phyloP scores from a whole-genome alignment of 2,329 filamentous ascomycete genomes.

The Pseudogymnoascus sp. region DNA sequence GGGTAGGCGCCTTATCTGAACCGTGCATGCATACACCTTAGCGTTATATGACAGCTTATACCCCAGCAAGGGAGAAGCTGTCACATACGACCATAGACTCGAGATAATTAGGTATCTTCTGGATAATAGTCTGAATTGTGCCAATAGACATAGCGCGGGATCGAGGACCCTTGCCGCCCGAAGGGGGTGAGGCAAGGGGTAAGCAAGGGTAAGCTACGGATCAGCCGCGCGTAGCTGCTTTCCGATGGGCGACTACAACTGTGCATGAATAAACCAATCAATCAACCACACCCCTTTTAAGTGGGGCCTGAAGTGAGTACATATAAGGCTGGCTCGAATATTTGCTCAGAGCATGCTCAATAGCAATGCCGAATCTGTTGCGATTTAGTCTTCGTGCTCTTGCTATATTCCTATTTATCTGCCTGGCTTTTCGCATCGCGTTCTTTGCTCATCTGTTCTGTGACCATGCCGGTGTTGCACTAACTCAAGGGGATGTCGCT shows the following conservation, averaged over 20 bases:
- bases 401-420: slow-evolving; percentile 7
- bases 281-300: too few species aligned
- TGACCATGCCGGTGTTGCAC: slow-evolving; percentile 14
- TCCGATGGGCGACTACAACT: too few species aligned
- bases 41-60: too few species aligned
- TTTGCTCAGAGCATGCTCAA: neutral
- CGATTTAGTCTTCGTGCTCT: neutral
- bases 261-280: too few species aligned
- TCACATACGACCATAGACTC: neutral
- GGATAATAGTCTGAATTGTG: neutral
- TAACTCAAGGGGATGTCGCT: slow-evolving; percentile 15
- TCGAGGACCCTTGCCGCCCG: neutral
- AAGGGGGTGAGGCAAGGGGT: neutral
- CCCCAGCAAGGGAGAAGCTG: too few species aligned
- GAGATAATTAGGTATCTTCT: neutral
- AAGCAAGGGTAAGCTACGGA: neutral
- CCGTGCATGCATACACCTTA: too few species aligned
- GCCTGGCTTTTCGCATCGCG: slow-evolving; percentile 5
- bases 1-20: too few species aligned
- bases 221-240: too few species aligned
- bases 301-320: too few species aligned
- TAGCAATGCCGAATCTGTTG: neutral
- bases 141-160: neutral
- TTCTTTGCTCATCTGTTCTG: slow-evolving; percentile 16
- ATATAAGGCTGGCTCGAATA: neutral